Evolutionary conservation across 2,329 filamentous ascomycete species (phyloP).

Genomic region (Drechslerella coelobrocha): DNA sequence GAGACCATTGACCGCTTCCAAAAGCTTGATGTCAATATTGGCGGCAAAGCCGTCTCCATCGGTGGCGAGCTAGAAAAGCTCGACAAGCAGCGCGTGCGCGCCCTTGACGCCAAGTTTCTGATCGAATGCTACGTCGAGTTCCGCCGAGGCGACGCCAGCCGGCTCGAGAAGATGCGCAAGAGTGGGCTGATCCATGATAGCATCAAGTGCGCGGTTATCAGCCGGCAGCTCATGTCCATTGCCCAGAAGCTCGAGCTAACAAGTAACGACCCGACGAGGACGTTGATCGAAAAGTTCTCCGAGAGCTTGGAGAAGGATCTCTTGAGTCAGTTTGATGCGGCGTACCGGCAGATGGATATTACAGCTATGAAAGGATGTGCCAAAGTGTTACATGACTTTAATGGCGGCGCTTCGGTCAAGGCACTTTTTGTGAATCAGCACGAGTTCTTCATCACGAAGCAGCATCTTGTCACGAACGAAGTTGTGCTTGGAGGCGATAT

Average conservation of each 20-base stretch:
- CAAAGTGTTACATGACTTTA: conserved; percentile 92
- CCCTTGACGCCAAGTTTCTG: conserved; percentile 90
- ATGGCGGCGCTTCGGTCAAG: conserved; percentile 92
- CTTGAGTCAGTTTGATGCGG: conserved; percentile 94
- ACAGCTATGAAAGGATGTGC: conserved; percentile 98
- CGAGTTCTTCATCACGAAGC: conserved; percentile 97
- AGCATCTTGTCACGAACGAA: conserved; percentile 88
- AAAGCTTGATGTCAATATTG: conserved; percentile 81
- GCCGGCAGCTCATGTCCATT: conserved; percentile 89
- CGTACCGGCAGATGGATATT: conserved; percentile 92
- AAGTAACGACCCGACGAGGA: conserved; percentile 74
- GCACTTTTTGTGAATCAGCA: conserved; percentile 98
- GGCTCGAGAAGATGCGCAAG: conserved; percentile 85
- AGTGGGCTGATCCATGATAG: conserved; percentile 89
- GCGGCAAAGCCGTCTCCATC: conserved; percentile 92
- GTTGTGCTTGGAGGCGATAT: conserved; percentile 73
- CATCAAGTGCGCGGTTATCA: conserved; percentile 90
- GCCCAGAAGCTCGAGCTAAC: conserved; percentile 83
- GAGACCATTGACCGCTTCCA: conserved; percentile 92
- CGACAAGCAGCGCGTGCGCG: conserved; percentile 86
- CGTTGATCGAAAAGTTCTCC: conserved; percentile 94
- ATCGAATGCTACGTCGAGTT: conserved; percentile 98
- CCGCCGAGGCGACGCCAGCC: conserved; percentile 81
- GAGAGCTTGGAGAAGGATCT: conserved; percentile 95
- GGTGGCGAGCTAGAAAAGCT: conserved; percentile 92